A percentile compares a stretch with the other conserved stretches of the same genome.
phyloP scores from a whole-genome alignment of 2,329 filamentous ascomycete species.

The Ceratocystis harringtonii region DNA sequence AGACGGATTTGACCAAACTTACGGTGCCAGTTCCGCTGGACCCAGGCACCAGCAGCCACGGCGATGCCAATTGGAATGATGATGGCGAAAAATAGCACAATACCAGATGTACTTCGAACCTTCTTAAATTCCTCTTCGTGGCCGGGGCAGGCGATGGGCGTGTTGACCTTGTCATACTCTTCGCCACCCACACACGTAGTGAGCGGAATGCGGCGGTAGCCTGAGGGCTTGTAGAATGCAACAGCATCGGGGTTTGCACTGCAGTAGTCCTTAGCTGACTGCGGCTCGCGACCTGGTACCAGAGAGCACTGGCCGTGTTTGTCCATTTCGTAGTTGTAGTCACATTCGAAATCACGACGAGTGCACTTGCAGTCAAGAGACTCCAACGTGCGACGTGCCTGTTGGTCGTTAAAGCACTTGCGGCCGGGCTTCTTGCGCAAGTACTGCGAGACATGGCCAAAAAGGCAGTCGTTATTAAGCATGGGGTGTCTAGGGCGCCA shows the following conservation, averaged over 20 bases:
- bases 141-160: constrained; percentile 52
- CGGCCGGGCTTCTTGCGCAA: constrained; percentile 72
- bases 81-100: constrained; percentile 74
- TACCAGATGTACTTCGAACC: constrained; percentile 53
- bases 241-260: constrained; percentile 47
- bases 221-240: constrained; percentile 72
- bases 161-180: constrained; percentile 53
- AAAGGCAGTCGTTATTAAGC: constrained; percentile 67
- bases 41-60: constrained; percentile 62
- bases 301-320: constrained; percentile 61
- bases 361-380: constrained; percentile 72
- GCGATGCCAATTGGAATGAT: constrained; percentile 60
- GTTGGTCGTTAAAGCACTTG: constrained; percentile 68
- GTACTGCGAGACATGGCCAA: constrained; percentile 80
- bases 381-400: constrained; percentile 54
- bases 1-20: constrained; percentile 89
- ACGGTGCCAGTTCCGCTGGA: constrained; percentile 69
- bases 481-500: constrained; percentile 80
- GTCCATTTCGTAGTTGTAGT: constrained; percentile 83
- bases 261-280: constrained; percentile 37
- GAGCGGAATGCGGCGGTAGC: constrained; percentile 78
- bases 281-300: constrained; percentile 55
- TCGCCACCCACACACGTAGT: constrained; percentile 69
- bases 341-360: constrained; percentile 82
- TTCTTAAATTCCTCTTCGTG: constrained; percentile 68